Evolutionary conservation across 2,329 filamentous ascomycete species (phyloP).

Genomic region (Ophiostoma pallidulum): DNA sequence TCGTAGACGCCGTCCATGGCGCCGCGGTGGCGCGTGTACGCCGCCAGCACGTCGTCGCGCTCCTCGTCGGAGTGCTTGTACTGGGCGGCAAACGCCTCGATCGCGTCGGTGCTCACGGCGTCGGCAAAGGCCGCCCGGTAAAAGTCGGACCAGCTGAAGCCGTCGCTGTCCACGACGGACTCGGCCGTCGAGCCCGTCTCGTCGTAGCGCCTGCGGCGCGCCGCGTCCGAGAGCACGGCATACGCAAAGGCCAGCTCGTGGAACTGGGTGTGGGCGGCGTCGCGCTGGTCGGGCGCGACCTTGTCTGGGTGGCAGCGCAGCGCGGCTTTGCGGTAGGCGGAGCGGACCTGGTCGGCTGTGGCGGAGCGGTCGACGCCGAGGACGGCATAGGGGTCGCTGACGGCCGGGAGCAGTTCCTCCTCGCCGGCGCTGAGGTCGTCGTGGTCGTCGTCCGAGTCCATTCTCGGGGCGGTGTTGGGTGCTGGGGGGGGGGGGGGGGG

Average conservation of each 20-base stretch:
- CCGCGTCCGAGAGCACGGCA: conserved; percentile 76
- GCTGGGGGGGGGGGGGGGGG: neutral
- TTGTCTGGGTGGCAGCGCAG: conserved; percentile 78
- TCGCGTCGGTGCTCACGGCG: conserved; percentile 62
- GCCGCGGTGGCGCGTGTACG: conserved; percentile 65
- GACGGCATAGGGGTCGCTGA: conserved; percentile 68
- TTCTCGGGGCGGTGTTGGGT: no score
- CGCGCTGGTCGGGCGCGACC: conserved; percentile 44
- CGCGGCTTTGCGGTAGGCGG: conserved; percentile 83
- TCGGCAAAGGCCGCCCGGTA: conserved; percentile 78
- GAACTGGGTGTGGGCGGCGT: conserved; percentile 68
- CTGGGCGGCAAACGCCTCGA: conserved; percentile 62
- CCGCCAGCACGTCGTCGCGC: conserved; percentile 62
- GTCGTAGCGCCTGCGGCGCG: conserved; percentile 78
- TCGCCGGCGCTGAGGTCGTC: conserved; percentile 35
- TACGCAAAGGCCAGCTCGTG: conserved; percentile 91
- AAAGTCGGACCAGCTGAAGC: conserved; percentile 85
- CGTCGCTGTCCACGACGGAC: conserved; percentile 63
- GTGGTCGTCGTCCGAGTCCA: conserved; percentile 8
- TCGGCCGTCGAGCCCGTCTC: conserved; percentile 82
- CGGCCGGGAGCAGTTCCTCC: no score
- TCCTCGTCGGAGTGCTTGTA: conserved; percentile 89
- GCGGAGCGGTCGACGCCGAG: conserved; percentile 63
- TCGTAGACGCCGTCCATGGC: conserved; percentile 71
- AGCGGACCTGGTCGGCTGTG: conserved; percentile 71